Base-by-base conservation (phyloP, 2,329 filamentous ascomycete species). In the Eutypa lata region DNA sequence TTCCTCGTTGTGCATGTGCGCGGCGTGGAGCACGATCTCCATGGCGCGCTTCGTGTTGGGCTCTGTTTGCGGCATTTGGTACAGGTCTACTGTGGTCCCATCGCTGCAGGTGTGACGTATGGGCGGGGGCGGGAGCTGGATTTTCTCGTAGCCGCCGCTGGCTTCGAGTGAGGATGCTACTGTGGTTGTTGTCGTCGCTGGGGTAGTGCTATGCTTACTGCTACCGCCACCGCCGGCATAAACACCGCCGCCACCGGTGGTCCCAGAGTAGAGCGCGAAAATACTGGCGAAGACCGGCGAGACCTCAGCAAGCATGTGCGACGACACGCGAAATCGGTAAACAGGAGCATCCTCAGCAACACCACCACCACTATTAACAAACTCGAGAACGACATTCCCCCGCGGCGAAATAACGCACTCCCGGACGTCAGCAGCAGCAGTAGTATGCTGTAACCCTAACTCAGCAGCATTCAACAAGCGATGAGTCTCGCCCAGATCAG, bases 1-100 rank as follows among this genome's bases (percentile, higher is more conserved):
- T 50, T 69, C 66, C 7, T 75, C 68, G 45, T 72, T 73, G 52
- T 79, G 78, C 68, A 76, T 71, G 56, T 81, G 78, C 1, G 78
- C 78, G 2, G 79, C 80, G 52, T 80, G 73, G 2, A 82, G 65
- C 1, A 82, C 56, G 1, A 76, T 75, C 53, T 76, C 73, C 11
- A 82, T 61, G 0, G 74, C 68, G 2, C 67, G 61, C 2, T 74
- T 52, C 2, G 61, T 65, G 49, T 81, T 78, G 6, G 70, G 55
- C 56, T 81, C 78, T 26, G 70, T 61, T 57, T 81, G 78, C 2
- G 78, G 77, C 79, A 82, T 81, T 11, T 75, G 73, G 55, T 79
- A 81, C 1, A 81, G 58, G 56, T 67, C 74, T 2, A 73, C 73
- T 55, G 75, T 71, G 7, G 69, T 68, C 0, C 75, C 75, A 49